phyloP scores from a whole-genome alignment of 805 yeast genomes.

The Saccharomycopsis oosterbeekiorum region DNA sequence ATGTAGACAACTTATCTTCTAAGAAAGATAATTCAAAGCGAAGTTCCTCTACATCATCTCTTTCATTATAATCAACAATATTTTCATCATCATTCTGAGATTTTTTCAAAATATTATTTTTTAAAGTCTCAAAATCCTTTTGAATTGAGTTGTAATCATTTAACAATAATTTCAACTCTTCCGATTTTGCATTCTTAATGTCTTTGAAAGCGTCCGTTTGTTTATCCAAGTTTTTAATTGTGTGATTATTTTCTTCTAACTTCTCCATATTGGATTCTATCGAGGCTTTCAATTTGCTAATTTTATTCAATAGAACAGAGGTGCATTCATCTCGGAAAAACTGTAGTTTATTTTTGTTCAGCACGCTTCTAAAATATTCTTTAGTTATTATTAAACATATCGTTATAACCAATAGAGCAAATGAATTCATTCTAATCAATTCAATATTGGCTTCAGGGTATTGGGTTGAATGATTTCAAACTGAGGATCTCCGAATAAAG shows the following conservation, averaged over 20 bases:
- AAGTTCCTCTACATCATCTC: background rate
- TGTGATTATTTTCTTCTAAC: background rate
- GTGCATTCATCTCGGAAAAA: background rate
- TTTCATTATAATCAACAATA: background rate
- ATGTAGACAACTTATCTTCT: background rate
- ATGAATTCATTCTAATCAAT: background rate
- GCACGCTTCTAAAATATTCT: background rate
- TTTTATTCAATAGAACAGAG: background rate
- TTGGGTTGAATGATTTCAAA: no score
- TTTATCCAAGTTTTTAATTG: background rate
- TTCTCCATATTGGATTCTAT: background rate
- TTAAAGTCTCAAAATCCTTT: background rate
- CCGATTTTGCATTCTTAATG: background rate
- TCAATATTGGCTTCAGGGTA: background rate
- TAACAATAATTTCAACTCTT: background rate
- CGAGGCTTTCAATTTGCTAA: background rate
- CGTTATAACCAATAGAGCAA: background rate
- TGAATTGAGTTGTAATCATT: background rate
- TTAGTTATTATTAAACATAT: background rate
- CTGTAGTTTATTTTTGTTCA: background rate
- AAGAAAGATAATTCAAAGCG: conserved; percentile 3
- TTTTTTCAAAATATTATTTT: background rate
- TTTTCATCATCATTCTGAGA: background rate
- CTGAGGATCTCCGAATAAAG: no score
- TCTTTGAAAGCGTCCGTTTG: background rate